Evolutionary conservation across 768 basidiomycete genomes (phyloP).

Genomic region (Tylopilus plumbeoviolaceoides): DNA sequence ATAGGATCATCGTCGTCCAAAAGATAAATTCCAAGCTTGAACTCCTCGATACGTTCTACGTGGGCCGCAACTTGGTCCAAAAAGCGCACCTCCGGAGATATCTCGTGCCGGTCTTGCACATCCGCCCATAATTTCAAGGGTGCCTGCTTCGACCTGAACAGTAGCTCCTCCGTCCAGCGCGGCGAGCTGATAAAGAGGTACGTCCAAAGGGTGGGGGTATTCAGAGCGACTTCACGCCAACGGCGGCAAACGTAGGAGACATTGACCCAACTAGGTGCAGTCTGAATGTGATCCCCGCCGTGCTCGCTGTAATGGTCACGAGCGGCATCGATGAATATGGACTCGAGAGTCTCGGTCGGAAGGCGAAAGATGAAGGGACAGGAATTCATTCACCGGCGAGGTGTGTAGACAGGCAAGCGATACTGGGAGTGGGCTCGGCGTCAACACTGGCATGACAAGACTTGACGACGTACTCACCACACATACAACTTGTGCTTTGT

Average conservation of each 20-base stretch:
- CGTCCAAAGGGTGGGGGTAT: conserved; percentile 39
- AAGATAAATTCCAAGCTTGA: not conserved
- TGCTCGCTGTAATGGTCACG: not conserved
- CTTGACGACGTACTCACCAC: not conserved
- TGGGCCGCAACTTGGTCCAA: not conserved
- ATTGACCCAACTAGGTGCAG: conserved; percentile 1
- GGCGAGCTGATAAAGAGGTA: conserved; percentile 28
- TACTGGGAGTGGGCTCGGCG: not conserved
- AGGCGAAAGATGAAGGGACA: conserved; percentile 8
- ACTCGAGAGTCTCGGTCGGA: conserved; percentile 11
- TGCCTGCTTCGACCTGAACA: conserved; percentile 40
- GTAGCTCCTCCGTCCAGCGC: conserved; percentile 37
- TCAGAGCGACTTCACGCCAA: conserved; percentile 43
- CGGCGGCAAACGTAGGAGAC: conserved; percentile 21
- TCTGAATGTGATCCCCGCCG: not conserved
- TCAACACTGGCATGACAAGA: not conserved
- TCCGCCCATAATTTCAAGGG: conserved; percentile 8
- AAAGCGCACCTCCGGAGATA: not conserved
- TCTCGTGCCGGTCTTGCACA: not conserved
- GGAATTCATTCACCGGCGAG: not conserved
- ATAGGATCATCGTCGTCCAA: not conserved
- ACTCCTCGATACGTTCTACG: not conserved
- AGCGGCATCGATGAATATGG: conserved; percentile 11
- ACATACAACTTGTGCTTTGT: not conserved
- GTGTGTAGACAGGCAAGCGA: not conserved